Conservation (phyloP, 306 rosid genomes). For the Trifolium subterraneum region DNA sequence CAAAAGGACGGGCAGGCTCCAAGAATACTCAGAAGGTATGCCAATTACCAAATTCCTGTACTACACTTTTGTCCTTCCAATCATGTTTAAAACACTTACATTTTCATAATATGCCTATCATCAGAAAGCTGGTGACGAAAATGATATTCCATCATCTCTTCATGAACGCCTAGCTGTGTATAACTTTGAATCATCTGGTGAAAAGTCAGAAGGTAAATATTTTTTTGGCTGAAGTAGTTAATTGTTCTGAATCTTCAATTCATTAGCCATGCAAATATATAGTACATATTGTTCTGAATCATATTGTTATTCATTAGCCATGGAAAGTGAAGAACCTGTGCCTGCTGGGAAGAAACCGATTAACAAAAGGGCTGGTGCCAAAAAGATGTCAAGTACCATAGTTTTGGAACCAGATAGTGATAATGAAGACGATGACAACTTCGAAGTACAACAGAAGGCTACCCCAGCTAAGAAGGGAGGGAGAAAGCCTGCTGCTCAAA, state of each 20-base stretch:
- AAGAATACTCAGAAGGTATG: slow-evolving; percentile 67
- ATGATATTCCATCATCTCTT: slow-evolving; percentile 68
- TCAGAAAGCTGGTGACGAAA: slow-evolving; percentile 59
- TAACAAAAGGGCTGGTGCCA: slow-evolving; percentile 56
- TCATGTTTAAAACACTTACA: slow-evolving; percentile 9
- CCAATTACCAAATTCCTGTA: neutral
- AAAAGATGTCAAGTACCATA: slow-evolving; percentile 50
- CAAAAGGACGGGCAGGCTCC: slow-evolving; percentile 56
- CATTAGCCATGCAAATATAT: neutral
- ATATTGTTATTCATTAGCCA: too few species aligned
- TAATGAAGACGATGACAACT: slow-evolving; percentile 47
- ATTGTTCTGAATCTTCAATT: slow-evolving; percentile 10
- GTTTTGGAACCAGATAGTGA: slow-evolving; percentile 54
- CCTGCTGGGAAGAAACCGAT: slow-evolving; percentile 57
- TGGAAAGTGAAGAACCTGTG: slow-evolving; percentile 66
- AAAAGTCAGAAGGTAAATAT: slow-evolving; percentile 58
- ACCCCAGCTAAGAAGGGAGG: slow-evolving; percentile 63
- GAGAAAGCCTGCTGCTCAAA: slow-evolving; percentile 59
- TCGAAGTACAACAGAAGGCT: slow-evolving; percentile 42
- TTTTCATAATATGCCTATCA: slow-evolving; percentile 12
- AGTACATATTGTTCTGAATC: too few species aligned
- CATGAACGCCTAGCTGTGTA: slow-evolving; percentile 95
- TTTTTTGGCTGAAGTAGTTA: neutral
- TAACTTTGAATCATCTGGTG: slow-evolving; percentile 74
- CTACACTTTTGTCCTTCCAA: neutral